Evolutionary conservation across 208 protist species (phyloP).

Genomic region (Histomonas meleagridis): DNA sequence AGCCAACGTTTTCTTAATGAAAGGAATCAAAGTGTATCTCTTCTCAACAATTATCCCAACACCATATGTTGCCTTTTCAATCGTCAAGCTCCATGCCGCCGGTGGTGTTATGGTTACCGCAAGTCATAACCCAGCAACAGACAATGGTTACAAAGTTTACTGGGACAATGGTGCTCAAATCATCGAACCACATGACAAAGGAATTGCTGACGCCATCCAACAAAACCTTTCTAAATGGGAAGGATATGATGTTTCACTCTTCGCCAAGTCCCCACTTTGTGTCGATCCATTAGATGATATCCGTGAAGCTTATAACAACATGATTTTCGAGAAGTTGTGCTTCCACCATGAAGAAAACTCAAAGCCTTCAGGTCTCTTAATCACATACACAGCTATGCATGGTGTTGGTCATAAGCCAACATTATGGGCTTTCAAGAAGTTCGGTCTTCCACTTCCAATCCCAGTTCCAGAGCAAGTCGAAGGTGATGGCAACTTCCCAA

Average conservation of each 20-base stretch:
- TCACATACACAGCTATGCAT: conserved; percentile 15
- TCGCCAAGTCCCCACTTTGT: not conserved
- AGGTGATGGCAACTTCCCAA: conserved; percentile 31
- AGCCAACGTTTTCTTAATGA: not conserved
- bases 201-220: not conserved
- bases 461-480: conserved; percentile 32
- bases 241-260: not conserved
- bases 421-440: not conserved
- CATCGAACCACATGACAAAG: conserved; percentile 29
- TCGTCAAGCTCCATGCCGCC: not conserved
- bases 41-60: not conserved
- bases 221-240: not conserved
- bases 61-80: not conserved
- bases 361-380: not conserved
- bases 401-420: conserved; percentile 1
- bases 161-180: conserved; percentile 33
- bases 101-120: conserved; percentile 36
- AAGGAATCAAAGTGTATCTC: conserved; percentile 32
- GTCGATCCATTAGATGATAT: not conserved
- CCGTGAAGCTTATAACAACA: not conserved
- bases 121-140: conserved; percentile 15
- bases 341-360: not conserved
- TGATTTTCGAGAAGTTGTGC: not conserved
- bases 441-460: not conserved
- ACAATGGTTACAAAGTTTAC: conserved; percentile 32